Conservation (phyloP, 805 yeast species). For the Saccharomycopsis sp. region DNA sequence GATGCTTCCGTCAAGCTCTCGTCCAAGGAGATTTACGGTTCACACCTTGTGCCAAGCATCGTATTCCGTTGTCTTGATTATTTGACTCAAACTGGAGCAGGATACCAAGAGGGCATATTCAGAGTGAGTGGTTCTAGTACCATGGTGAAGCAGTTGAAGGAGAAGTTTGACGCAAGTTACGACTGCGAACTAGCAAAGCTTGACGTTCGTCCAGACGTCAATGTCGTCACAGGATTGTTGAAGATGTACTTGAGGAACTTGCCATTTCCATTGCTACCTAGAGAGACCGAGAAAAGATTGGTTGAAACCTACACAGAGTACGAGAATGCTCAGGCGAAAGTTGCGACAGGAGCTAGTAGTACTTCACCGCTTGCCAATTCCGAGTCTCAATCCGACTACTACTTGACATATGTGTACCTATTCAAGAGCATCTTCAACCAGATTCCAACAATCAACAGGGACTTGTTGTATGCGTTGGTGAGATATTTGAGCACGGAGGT, state of each 20-base stretch:
- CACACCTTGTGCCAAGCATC: slow-evolving; percentile 58
- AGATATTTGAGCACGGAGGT: slow-evolving; percentile 53
- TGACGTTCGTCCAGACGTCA: slow-evolving; percentile 49
- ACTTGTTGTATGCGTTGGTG: slow-evolving; percentile 57
- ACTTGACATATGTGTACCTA: slow-evolving; percentile 18
- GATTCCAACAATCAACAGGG: slow-evolving; percentile 47
- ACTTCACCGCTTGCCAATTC: too few relatives aligned
- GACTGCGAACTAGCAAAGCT: slow-evolving; percentile 56
- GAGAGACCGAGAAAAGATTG: slow-evolving; percentile 35
- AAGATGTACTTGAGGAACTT: slow-evolving; percentile 75
- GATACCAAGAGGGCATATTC: slow-evolving; percentile 86
- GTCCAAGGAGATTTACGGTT: slow-evolving; percentile 35
- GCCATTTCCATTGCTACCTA: slow-evolving; percentile 60
- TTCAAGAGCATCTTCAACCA: slow-evolving; percentile 19
- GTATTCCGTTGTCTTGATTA: slow-evolving; percentile 67
- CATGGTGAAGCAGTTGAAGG: slow-evolving; percentile 59
- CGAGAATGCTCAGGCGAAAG: slow-evolving; percentile 21
- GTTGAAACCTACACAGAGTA: slow-evolving; percentile 28
- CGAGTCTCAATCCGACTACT: not conserved
- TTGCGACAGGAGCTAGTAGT: slow-evolving; percentile 9
- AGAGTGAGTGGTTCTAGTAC: slow-evolving; percentile 84
- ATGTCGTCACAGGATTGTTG: slow-evolving; percentile 78
- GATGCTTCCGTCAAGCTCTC: slow-evolving; percentile 44
- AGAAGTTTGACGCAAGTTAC: slow-evolving; percentile 52
- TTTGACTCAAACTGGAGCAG: slow-evolving; percentile 55